Evolutionary conservation across 106 monocot species (phyloP).

Genomic region (Dioscorea alata): DNA sequence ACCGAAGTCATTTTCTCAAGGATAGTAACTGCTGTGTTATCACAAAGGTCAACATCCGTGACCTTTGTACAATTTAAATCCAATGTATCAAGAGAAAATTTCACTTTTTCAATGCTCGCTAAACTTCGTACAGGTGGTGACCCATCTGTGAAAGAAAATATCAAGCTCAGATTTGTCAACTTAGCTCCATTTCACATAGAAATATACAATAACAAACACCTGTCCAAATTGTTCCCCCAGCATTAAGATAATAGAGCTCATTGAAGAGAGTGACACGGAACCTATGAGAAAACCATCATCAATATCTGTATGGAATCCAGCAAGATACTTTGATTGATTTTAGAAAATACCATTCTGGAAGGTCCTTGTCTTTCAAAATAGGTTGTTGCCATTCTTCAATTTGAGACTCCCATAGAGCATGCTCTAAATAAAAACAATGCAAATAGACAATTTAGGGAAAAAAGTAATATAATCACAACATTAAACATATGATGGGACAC

Average conservation of each 20-base stretch:
- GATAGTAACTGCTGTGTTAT: slow-evolving; percentile 43
- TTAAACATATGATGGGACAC: no score
- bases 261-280: slow-evolving; percentile 91
- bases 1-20: slow-evolving; percentile 71
- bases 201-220: slow-evolving; percentile 33
- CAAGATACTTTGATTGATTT: neutral
- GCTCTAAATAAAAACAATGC: slow-evolving; percentile 27
- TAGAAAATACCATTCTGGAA: slow-evolving; percentile 69
- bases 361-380: slow-evolving; percentile 68
- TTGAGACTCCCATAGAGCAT: slow-evolving; percentile 68
- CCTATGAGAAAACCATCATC: slow-evolving; percentile 37
- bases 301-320: neutral
- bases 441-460: neutral
- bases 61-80: slow-evolving; percentile 16
- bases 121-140: slow-evolving; percentile 67
- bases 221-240: slow-evolving; percentile 97
- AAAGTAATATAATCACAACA: neutral
- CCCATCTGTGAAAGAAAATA: slow-evolving; percentile 53
- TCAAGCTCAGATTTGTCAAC: neutral
- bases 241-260: slow-evolving; percentile 97
- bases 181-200: no score
- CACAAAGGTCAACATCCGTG: slow-evolving; percentile 7
- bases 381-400: slow-evolving; percentile 98
- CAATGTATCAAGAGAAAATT: slow-evolving; percentile 62
- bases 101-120: slow-evolving; percentile 53